Base-by-base conservation (phyloP, 495 filamentous ascomycete genomes). In the Hypoxylon lienhwacheense region DNA sequence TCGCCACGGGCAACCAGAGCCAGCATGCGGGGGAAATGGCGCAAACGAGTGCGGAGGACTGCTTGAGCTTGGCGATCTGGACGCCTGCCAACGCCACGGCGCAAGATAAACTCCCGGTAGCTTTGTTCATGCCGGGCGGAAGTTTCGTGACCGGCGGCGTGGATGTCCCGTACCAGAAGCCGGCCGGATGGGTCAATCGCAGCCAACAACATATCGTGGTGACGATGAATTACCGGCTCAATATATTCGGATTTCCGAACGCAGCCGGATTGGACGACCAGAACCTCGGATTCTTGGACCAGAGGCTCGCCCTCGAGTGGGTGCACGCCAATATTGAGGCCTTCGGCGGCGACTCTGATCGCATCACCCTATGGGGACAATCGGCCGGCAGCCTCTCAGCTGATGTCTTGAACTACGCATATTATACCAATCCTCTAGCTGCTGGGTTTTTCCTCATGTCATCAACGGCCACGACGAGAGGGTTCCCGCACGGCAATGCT, bases 321-420 rank as follows among this genome's bases (percentile, higher is more conserved):
- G 77, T 90, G 2, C 76, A 86, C 54, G 68, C 79, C 34, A 77
- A 90, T 54, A 88, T 90, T 39, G 70, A 74, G 35, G 70, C 77
- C 1, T 90, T 91, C 56, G 86, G 86, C 3, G 87, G 88, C 5
- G 81, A 90, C 59, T 72, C 75, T 0, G 52, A 66, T 4, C 69
- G 74, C 31, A 82, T 90, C 32, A 91, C 69, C 7, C 47, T 78
- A 21, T 79, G 76, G 76, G 78, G 77, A 4, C 76, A 77, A 47
- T 77, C 74, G 0, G 71, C 76, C 2, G 75, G 77, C 4, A 72
- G 69, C 16, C 64, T 73, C 0, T 67, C 67, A 1, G 68, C 66
- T 7, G 73, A 77, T 46, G 66, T 70, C 16, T 64, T 74, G 35
- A 70, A 71, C 33, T 78, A 75, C 54, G 77, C 74, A 10, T 80